These are phyloP conservation scores for Discostella pseudostelligera DNA, from an alignment of 108 stramenopile species.

Conservation along the genomic window DNA sequence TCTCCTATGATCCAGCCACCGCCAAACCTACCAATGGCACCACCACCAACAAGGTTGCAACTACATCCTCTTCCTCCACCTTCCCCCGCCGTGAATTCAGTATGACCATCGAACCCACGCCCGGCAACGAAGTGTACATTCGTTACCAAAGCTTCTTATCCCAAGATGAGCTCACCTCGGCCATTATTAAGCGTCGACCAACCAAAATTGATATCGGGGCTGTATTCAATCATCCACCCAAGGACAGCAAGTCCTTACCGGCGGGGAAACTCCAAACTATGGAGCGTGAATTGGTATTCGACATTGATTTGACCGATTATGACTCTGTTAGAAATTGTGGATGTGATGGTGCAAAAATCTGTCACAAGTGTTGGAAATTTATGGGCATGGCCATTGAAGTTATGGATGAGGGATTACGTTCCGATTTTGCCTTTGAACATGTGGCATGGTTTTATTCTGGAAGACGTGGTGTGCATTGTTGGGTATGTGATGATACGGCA, in stretches of 20 bases:
- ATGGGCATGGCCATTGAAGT: conserved; percentile 97
- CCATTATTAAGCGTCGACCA: conserved; percentile 85
- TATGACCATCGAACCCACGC: conserved; percentile 88
- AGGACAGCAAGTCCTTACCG: conserved; percentile 76
- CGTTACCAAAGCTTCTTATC: conserved; percentile 93
- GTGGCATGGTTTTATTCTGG: conserved; percentile 98
- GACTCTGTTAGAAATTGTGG: conserved; percentile 96
- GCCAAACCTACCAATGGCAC: conserved; percentile 6
- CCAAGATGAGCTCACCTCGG: conserved; percentile 64
- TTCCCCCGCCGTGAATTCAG: conserved; percentile 93
- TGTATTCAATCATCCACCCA: conserved; percentile 91
- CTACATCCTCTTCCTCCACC: conserved; percentile 27
- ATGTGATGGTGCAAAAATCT: conserved; percentile 91
- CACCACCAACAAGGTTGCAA: conserved; percentile 1
- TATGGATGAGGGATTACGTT: conserved; percentile 77
- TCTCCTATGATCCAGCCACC: conserved; percentile 55
- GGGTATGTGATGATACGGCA: conserved; percentile 95
- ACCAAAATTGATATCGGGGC: conserved; percentile 99
- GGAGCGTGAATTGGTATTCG: conserved; percentile 98
- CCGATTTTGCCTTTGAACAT: conserved; percentile 98
- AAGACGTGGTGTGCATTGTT: conserved; percentile 99
- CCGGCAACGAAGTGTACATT: conserved; percentile 96
- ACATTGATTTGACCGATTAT: conserved; percentile 99
- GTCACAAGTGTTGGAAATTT: conserved; percentile 92
- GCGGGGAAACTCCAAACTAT: conserved; percentile 72